Conservation (phyloP, 768 basidiomycete species). For the Mycena maculata region DNA sequence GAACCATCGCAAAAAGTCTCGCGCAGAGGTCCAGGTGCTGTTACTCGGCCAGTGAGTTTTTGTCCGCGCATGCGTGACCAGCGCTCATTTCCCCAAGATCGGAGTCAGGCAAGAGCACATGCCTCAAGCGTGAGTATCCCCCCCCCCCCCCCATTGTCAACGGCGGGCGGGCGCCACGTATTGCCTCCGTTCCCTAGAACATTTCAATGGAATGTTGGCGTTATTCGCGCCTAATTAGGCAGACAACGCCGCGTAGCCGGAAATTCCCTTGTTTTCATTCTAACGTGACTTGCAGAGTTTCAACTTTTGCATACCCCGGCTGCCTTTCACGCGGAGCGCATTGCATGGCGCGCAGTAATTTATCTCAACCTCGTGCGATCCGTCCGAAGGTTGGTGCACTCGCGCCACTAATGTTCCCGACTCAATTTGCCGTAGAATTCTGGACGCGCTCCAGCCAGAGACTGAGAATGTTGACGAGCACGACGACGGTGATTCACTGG, state of each 20-base stretch:
- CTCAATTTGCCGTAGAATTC: constrained; percentile 60
- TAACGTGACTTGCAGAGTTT: constrained; percentile 66
- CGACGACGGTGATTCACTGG: constrained; percentile 64
- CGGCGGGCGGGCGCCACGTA: constrained; percentile 24
- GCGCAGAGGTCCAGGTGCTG: constrained; percentile 78
- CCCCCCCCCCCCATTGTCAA: constrained; percentile 5
- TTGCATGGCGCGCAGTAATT: constrained; percentile 89
- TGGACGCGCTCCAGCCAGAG: constrained; percentile 80
- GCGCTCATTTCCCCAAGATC: constrained; percentile 50
- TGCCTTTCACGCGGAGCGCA: constrained; percentile 81
- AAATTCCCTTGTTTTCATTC: not conserved
- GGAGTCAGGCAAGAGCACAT: constrained; percentile 91
- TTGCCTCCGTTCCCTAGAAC: constrained; percentile 33
- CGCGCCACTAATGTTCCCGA: constrained; percentile 30
- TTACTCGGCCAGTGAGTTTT: constrained; percentile 73
- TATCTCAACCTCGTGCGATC: constrained; percentile 91
- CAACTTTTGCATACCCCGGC: constrained; percentile 83
- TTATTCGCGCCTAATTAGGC: constrained; percentile 30
- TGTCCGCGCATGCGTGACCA: not conserved
- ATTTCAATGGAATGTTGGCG: constrained; percentile 31
- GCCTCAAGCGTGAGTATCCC: constrained; percentile 81
- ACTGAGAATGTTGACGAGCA: constrained; percentile 67
- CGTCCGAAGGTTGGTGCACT: constrained; percentile 67
- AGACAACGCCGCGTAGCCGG: not conserved
- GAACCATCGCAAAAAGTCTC: constrained; percentile 67